A percentile compares a stretch with the other conserved stretches of the same genome.
Conservation (phyloP, 2,329 filamentous ascomycete species). For the Paraconiothyrium sp. region DNA sequence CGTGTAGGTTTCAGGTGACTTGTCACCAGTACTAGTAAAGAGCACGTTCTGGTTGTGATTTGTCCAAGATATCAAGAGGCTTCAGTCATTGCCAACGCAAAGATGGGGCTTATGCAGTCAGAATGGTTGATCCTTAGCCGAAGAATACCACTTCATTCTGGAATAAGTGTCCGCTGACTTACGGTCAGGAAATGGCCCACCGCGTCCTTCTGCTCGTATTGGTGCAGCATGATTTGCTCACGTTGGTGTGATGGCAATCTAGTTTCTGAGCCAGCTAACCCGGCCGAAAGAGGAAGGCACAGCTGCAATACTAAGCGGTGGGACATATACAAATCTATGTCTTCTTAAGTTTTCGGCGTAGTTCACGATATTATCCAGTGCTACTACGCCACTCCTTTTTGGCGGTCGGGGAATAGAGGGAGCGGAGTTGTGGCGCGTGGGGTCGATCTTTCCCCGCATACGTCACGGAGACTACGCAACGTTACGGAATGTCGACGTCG, state of each 20-base stretch:
- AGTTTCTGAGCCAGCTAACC: background rate
- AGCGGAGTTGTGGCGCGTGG: background rate
- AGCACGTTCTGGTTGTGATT: conserved; percentile 24
- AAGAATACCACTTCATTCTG: background rate
- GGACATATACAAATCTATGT: background rate
- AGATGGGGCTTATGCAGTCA: background rate
- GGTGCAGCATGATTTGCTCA: conserved; percentile 5
- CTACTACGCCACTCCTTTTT: background rate
- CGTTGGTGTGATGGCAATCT: conserved; percentile 6
- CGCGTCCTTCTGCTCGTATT: background rate
- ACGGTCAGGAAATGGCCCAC: background rate
- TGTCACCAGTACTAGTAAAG: conserved; percentile 28
- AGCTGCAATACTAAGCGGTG: background rate
- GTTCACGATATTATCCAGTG: background rate
- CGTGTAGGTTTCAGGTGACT: conserved; percentile 21
- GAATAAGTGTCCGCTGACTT: background rate
- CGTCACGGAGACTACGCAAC: conserved; percentile 19
- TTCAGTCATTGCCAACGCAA: too few relatives aligned
- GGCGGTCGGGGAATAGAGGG: background rate
- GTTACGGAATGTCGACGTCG: conserved; percentile 13
- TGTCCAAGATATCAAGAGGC: too few relatives aligned
- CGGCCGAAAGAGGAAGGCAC: background rate
- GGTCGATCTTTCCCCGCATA: conserved; percentile 24
- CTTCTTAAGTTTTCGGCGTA: background rate
- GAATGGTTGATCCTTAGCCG: background rate